phyloP scores from a whole-genome alignment of 495 filamentous ascomycete genomes.

The Penicilliopsis zonata region DNA sequence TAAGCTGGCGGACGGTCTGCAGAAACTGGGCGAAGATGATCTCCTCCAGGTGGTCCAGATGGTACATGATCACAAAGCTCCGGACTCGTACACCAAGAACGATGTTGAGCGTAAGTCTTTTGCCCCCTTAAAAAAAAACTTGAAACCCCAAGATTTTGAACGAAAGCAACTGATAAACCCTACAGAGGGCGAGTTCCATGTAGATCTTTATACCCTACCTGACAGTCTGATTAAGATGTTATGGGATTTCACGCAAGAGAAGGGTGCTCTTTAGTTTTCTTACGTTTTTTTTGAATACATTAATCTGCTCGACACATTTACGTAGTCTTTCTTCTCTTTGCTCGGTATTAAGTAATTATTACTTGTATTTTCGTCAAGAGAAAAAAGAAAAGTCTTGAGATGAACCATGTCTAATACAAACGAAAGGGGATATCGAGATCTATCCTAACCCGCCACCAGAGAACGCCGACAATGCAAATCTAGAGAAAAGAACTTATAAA shows the following conservation, averaged over 20 bases:
- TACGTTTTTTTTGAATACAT: neutral
- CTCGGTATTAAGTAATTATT: too few species aligned
- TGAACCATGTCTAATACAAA: too few species aligned
- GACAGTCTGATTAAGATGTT: conserved; percentile 72
- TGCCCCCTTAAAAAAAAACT: conserved; percentile 2
- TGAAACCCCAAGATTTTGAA: neutral
- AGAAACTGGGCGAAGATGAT: conserved; percentile 75
- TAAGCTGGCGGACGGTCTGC: conserved; percentile 89
- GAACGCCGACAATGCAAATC: neutral
- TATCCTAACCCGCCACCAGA: too few species aligned
- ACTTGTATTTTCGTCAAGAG: too few species aligned
- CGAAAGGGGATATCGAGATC: too few species aligned
- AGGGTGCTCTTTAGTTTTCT: conserved; percentile 21
- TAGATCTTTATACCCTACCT: conserved; percentile 92
- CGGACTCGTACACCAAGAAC: conserved; percentile 91
- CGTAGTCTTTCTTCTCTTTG: conserved; percentile 5
- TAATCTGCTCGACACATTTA: neutral
- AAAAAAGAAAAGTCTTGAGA: too few species aligned
- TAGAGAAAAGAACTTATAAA: conserved; percentile 4
- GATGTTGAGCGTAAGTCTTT: conserved; percentile 74
- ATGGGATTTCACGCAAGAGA: conserved; percentile 67
- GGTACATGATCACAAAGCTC: conserved; percentile 90
- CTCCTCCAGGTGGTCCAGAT: conserved; percentile 91
- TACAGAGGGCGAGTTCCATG: conserved; percentile 91
- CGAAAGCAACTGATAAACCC: neutral